Base-by-base conservation (phyloP, 1,284 basidiomycete species). In the Pascua guehoae region DNA sequence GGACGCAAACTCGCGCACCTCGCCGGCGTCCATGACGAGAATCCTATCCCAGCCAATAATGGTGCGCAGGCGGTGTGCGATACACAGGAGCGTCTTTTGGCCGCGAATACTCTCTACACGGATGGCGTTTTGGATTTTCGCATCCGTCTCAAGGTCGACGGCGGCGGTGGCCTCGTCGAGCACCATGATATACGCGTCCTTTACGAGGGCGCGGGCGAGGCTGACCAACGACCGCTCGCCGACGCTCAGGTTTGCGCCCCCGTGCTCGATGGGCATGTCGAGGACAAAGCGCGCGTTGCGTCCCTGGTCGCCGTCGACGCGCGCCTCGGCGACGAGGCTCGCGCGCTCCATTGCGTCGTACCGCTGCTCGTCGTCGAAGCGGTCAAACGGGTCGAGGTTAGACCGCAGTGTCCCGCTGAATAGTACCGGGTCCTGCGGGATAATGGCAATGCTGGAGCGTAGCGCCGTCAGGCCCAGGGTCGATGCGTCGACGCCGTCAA, bases 321-420 rank as follows among this genome's bases (percentile, higher is more conserved):
- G 42, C 51, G 84, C 68, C 15, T 66, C 12, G 12, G 4, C 59
- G 18, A 89, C 82, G 15, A 91, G 81, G 69, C 88, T 86, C 0
- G 88, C 84, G 15, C 88, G 84, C 62, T 84, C 84, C 47, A 91
- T 78, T 14, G 89, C 88, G 65, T 91, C 88, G 84, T 87, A 89
- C 15, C 91, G 79, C 24, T 79, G 80, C 4, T 83, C 83, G 66
- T 91, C 89, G 54, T 87, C 86, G 66, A 86, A 82, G 51, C 84
- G 68, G 47, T 81, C 84, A 72, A 93, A 86, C 0, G 86, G 87
- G 71, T 88, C 86, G 11, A 88, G 74, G 56, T 85, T 85, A 12
- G 80, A 81, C 12, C 86, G 79, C 5, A 88, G 77, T 2, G 85
- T 86, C 1, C 84, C 82, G 70, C 68, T 68, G 66, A 75, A 78